Base-by-base conservation (phyloP, 1,139 yeast species). In the Lipomyces yarrowii region DNA sequence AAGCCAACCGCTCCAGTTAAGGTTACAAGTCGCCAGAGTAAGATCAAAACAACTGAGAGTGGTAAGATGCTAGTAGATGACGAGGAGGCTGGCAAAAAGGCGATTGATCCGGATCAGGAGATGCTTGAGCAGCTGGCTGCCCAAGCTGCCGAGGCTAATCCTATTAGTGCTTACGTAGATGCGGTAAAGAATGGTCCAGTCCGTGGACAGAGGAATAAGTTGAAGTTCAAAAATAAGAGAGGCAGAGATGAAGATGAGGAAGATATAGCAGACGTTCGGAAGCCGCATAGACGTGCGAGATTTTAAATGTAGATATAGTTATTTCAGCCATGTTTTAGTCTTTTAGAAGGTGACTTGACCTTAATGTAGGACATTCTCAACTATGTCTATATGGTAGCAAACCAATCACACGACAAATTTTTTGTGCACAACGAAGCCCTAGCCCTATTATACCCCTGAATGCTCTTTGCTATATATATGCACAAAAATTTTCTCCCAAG, bases 101-200 rank as follows among this genome's bases (percentile, higher is more conserved):
- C 68, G 11, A 30, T 60, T 30, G 67, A 59, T 51, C 67, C 67
- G 11, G 64, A 60, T 39, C 67, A 59, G 88, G 87, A 75, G 87
- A 64, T 65, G 55, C 53, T 67, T 35, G 59, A 56, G 54, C 59
- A 56, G 54, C 54, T 63, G 56, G 65, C 66, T 21, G 62, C 60
- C 33, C 60, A 53, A 33, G 70, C 68, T 8, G 96, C 82, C 74
- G 90, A 96, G 59, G 82, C 84, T 53, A 76, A 74, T n/a, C 96
- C 97, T 33, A 85, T 93, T 70, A 91, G 91, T 76, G 98, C 98
- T 0, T 94, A 94, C 76, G 85, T 92, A 72, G 97, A 91, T 71
- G 99, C 98, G 13, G 91, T 94, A 53, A 89, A 87, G 77, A 91
- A 89, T 73, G 98, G 94, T 39, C 98, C 99, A 55, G 86, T 91